Base-by-base conservation (phyloP, 2,329 filamentous ascomycete genomes). In the Talaromyces sp. region DNA sequence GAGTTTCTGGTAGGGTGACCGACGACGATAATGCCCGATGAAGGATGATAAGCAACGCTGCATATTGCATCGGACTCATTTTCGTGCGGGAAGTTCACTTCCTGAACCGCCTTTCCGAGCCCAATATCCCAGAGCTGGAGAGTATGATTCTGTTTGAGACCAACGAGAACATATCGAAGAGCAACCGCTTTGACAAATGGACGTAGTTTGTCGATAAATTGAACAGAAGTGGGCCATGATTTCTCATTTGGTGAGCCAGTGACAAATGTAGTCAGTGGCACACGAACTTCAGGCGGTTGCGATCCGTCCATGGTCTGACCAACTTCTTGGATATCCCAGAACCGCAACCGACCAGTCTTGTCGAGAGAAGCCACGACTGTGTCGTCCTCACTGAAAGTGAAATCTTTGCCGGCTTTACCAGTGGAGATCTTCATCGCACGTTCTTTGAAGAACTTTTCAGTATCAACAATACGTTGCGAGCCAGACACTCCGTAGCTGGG, bases 131-230 rank as follows among this genome's bases (percentile, higher is more conserved):
- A 99, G 52, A 99, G 87, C 82, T 99, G 96, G 67, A 99, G 87
- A 64, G 94, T 96, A 81, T 99, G 95, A 79, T 99, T 99, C 78
- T 99, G 95, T 82, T 98, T 97, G 87, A 98, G 92, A 72, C 95
- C 95, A 68, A 99, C 92, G 75, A 99, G 89, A 82, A 99, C 90
- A 81, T 99, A 99, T 67, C 95, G 88, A 68, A 97, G 84, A 57
- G 96, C 93, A 73, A 91, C 90, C 66, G 91, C 90, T 81, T 95
- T 97, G 80, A 89, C 87, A 79, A 96, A 97, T 54, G 95, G 93
- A 68, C 93, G 91, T 78, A 93, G 88, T 83, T 98, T 99, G 81
- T 99, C 95, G 71, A 99, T 88, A 78, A 99, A 90, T 76, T 97
- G 86, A 65, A 99, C 92, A 27, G 95, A 98, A 2, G 94, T 98